Evolutionary conservation across 1,284 basidiomycete genomes (phyloP).

Genomic region (Salmacisia buchloeana): DNA sequence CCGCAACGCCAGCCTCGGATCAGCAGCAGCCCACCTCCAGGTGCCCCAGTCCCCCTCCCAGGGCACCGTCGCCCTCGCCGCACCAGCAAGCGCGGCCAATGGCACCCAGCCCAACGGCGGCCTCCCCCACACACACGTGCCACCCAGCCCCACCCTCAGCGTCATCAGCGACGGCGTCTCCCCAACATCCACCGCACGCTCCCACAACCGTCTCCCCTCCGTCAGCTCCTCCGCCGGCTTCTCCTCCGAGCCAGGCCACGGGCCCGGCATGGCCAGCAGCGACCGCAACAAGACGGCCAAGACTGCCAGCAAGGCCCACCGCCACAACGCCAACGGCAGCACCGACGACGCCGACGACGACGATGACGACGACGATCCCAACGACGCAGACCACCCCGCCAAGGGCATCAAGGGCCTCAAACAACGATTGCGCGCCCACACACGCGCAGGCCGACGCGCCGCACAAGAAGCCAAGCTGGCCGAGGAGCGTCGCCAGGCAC

Average conservation of each 20-base stretch:
- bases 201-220: neutral
- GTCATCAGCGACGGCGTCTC: slow-evolving; percentile 5
- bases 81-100: too few relatives aligned
- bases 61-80: neutral
- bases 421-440: neutral
- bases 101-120: neutral
- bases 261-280: neutral
- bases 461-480: slow-evolving; percentile 14
- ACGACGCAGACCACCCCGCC: neutral
- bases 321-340: neutral
- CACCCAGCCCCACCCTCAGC: slow-evolving; percentile 9
- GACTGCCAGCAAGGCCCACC: neutral
- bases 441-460: neutral
- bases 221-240: neutral
- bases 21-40: slow-evolving; percentile 1
- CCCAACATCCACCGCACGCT: neutral
- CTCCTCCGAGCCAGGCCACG: slow-evolving; percentile 1
- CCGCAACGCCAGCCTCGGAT: slow-evolving; percentile 1
- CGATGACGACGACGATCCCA: neutral
- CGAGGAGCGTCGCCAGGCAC: slow-evolving; percentile 28
- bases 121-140: neutral
- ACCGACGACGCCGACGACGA: neutral
- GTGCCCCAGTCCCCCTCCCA: slow-evolving; percentile 4
- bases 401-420: slow-evolving; percentile 9
- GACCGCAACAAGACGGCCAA: neutral